A percentile compares a stretch with the other conserved stretches of the same genome.
Evolutionary conservation across 2,329 filamentous ascomycete genomes (phyloP).

Genomic region (Fusarium sp.): DNA sequence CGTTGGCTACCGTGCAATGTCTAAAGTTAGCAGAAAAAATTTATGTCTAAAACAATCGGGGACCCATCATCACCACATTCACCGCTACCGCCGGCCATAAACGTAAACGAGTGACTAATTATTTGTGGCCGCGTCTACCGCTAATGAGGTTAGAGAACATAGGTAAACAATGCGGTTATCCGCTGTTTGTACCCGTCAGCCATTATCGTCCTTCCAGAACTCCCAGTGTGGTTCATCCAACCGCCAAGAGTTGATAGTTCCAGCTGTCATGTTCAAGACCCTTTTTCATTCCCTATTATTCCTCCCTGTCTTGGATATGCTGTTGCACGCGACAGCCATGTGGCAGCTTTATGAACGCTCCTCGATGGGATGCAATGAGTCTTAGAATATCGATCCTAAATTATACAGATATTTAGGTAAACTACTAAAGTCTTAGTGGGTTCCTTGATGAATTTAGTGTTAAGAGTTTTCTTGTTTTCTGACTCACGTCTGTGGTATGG

Average conservation of each 20-base stretch:
- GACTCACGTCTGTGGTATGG: background rate
- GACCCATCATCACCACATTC: conserved; percentile 10
- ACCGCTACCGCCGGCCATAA: background rate
- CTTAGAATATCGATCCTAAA: background rate
- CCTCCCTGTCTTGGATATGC: background rate
- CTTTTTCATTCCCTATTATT: conserved; percentile 5
- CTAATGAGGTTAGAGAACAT: background rate
- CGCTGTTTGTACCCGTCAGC: background rate
- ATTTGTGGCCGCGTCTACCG: background rate
- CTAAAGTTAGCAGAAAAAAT: background rate
- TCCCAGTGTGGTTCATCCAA: background rate
- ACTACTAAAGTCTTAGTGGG: background rate
- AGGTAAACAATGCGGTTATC: conserved; percentile 1
- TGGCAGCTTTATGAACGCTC: conserved; percentile 3
- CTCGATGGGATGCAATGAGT: background rate
- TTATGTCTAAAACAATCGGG: conserved; percentile 10
- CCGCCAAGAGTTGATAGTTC: background rate
- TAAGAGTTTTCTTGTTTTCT: background rate
- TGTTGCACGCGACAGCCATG: conserved; percentile 4
- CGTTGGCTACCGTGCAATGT: background rate
- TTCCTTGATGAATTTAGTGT: background rate
- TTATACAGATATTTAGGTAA: background rate
- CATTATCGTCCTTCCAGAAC: background rate
- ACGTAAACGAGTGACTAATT: background rate
- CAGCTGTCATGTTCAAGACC: conserved; percentile 18